Conservation (phyloP, 2,329 filamentous ascomycete species). For the Tolypocladium pustulatum region DNA sequence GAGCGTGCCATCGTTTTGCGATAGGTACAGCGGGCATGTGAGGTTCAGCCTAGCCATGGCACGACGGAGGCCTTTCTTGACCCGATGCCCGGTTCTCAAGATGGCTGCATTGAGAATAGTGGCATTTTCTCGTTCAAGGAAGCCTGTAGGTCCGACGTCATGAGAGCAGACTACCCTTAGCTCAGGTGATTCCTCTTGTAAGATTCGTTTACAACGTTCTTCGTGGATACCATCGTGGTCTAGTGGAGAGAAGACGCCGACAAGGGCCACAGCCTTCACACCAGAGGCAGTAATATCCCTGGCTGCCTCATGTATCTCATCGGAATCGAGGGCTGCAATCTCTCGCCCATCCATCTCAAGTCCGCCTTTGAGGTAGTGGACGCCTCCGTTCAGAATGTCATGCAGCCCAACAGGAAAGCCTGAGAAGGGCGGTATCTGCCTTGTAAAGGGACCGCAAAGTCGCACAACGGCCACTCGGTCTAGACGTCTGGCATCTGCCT, state of each 20-base stretch:
- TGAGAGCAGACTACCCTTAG: slow-evolving; percentile 30
- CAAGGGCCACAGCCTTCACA: slow-evolving; percentile 27
- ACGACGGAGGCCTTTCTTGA: slow-evolving; percentile 34
- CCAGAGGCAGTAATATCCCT: slow-evolving; percentile 22
- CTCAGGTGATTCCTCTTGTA: slow-evolving; percentile 23
- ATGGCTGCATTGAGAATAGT: slow-evolving; percentile 45
- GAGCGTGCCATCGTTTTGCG: slow-evolving; percentile 43
- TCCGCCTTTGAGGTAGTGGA: slow-evolving; percentile 32
- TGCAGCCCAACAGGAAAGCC: slow-evolving; percentile 32
- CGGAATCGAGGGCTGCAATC: slow-evolving; percentile 25
- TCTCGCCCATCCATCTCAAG: slow-evolving; percentile 37
- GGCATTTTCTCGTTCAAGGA: slow-evolving; percentile 40
- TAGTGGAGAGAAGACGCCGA: slow-evolving; percentile 35
- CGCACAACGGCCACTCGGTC: slow-evolving; percentile 34
- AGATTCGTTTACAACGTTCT: slow-evolving; percentile 23
- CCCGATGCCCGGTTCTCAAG: slow-evolving; percentile 32
- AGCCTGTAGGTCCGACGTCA: slow-evolving; percentile 31
- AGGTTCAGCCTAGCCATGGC: slow-evolving; percentile 33
- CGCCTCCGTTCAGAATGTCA: slow-evolving; percentile 28
- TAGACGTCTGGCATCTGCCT: slow-evolving; percentile 30
- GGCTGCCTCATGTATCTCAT: slow-evolving; percentile 23
- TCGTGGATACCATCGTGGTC: slow-evolving; percentile 30
- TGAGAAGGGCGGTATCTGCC: slow-evolving; percentile 32
- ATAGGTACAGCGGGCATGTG: slow-evolving; percentile 34
- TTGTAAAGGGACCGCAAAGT: slow-evolving; percentile 33